phyloP scores from a whole-genome alignment of 1,139 yeast species.

The Suzukiozyma palmioleophila region DNA sequence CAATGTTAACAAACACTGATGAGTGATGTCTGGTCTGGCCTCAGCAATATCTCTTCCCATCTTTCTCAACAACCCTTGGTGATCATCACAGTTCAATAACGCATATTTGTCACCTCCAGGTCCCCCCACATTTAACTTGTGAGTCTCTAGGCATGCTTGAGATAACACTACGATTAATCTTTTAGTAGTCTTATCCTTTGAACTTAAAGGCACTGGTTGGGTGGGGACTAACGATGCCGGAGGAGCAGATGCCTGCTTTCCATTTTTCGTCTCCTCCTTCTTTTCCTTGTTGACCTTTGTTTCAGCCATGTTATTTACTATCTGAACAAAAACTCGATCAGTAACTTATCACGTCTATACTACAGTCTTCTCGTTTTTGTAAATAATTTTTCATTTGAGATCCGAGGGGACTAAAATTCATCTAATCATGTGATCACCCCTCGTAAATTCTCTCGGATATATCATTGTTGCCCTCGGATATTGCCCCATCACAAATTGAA shows the following conservation, averaged over 20 bases:
- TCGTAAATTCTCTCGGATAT: no score
- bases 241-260: constrained; percentile 32
- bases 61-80: constrained; percentile 89
- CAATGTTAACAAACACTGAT: constrained; percentile 87
- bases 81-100: constrained; percentile 93
- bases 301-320: constrained; percentile 1
- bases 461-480: no score
- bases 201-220: constrained; percentile 75
- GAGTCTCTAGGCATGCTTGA: constrained; percentile 94
- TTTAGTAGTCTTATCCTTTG: constrained; percentile 78
- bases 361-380: neutral
- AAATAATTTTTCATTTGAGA: neutral
- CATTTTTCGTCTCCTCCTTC: constrained; percentile 15
- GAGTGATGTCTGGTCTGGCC: constrained; percentile 97
- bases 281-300: constrained; percentile 9
- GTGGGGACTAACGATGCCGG: constrained; percentile 76
- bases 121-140: constrained; percentile 72
- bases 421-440: no score
- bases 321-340: neutral
- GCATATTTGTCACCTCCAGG: constrained; percentile 92
- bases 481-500: no score
- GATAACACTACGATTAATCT: constrained; percentile 88
- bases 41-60: constrained; percentile 98
- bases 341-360: neutral
- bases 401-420: neutral